Evolutionary conservation across 257 asterid species (phyloP), one percentile per base, ranked within the genome.

Genomic region (Buddleja alternifolia): DNA sequence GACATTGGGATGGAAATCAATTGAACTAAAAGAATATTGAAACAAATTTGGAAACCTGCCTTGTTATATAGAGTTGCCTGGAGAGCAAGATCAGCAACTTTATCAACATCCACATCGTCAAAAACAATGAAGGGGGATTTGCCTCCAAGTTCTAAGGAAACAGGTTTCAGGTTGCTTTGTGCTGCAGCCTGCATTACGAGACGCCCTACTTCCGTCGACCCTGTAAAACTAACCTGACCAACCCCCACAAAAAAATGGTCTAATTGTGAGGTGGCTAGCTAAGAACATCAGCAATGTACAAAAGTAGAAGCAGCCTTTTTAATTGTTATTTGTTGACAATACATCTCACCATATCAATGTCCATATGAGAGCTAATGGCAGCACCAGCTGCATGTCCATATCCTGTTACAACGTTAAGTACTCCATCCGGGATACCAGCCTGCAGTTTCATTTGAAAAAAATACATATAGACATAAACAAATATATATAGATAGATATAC

Each of bases 371-470:
- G 71, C 76, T 70, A 73, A 91, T 70, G 15, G 96, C 96, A 20
- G 97, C 95, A 14, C 97, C 96, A 17, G 97, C 93, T 6, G 85
- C 77, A 21, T 79, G 74, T 44, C 97, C 97, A 51, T 73, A 82
- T 42, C 97, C 97, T 0, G 90, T 69, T n/a, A 91, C 75, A 14
- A 91, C 84, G 60, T 91, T 91, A 39, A 91, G 50, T 65, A 88
- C 97, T 23, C 97, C 97, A 63, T 83, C 85, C 0, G 95, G 96
- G 32, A 91, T 63, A 11, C 97, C 95, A 45, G 96, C 97, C 97
- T 91, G 82, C 75, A 63, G 10, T 70, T 74, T 12, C 41, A 23
- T 29, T 29, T n/a, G n/a, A n/a, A n/a, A n/a, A n/a, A n/a, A n/a
- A n/a, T n/a, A n/a, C n/a, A 29, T 5, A 29, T 5, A 2, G 5